phyloP scores from a whole-genome alignment of 331 rosid species.

The Acacia concinna region DNA sequence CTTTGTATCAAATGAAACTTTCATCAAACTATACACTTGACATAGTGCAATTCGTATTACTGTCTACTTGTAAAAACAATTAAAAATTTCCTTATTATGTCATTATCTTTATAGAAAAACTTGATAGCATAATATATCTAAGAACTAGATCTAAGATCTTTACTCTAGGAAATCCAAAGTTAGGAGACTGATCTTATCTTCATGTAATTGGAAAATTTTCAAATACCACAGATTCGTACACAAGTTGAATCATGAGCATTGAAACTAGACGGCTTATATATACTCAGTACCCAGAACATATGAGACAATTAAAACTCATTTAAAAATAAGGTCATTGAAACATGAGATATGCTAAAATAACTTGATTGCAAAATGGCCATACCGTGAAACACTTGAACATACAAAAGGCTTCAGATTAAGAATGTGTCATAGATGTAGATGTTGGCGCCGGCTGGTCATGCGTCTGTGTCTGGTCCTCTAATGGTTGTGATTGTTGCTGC shows the following conservation, averaged over 20 bases:
- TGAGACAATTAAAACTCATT: neutral
- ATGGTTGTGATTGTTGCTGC: constrained; percentile 37
- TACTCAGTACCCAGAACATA: neutral
- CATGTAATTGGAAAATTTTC: neutral
- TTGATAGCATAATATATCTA: neutral
- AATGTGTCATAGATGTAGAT: constrained; percentile 13
- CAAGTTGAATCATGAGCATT: constrained; percentile 19
- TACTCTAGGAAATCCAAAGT: neutral
- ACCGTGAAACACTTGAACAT: neutral
- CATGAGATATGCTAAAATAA: neutral
- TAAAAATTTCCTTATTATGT: neutral
- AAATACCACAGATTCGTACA: neutral
- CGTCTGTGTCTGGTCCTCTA: constrained; percentile 20
- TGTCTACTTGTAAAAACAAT: neutral
- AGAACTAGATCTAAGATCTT: neutral
- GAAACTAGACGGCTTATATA: neutral
- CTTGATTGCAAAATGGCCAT: neutral
- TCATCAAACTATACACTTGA: neutral
- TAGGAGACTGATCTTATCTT: neutral
- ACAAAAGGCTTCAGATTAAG: neutral
- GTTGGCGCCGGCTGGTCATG: constrained; percentile 32
- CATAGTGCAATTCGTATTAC: neutral
- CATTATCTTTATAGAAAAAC: neutral
- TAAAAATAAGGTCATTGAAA: neutral
- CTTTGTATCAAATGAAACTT: neutral